These are phyloP conservation scores for Kluyveromyces lactis DNA, from an alignment of 805 yeast genomes.

Conservation along the genomic window DNA sequence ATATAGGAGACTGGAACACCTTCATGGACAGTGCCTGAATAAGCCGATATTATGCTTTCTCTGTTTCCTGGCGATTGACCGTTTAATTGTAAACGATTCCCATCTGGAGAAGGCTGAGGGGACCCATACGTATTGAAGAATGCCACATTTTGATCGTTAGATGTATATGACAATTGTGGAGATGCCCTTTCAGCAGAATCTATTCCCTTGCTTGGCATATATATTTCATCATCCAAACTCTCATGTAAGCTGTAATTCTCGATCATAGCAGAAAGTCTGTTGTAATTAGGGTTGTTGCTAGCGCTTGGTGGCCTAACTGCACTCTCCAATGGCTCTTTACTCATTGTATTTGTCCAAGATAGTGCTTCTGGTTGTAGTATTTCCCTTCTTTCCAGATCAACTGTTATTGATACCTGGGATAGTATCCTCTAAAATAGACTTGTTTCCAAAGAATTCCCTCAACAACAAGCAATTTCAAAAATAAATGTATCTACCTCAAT, in stretches of 20 bases:
- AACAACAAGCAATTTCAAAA: too few species aligned
- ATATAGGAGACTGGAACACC: constrained; percentile 27
- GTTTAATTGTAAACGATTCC: not conserved
- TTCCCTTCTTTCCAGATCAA: not conserved
- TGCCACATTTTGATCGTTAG: not conserved
- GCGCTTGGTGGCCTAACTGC: constrained; percentile 5
- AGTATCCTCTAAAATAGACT: not conserved
- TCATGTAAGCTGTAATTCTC: constrained; percentile 15
- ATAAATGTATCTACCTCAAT: too few species aligned
- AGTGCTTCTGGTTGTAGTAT: too few species aligned
- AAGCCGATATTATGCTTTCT: constrained; percentile 23
- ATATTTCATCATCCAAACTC: constrained; percentile 9
- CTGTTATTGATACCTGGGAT: not conserved
- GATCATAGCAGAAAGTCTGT: constrained; percentile 24
- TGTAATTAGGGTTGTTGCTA: constrained; percentile 16
- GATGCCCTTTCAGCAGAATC: not conserved
- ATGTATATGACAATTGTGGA: not conserved
- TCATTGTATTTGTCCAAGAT: constrained; percentile 6
- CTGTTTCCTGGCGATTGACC: constrained; percentile 8
- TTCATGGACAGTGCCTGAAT: constrained; percentile 27
- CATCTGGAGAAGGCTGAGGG: not conserved
- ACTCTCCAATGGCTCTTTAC: not conserved
- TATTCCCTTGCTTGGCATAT: not conserved
- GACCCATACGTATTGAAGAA: not conserved
- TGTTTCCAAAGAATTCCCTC: too few species aligned